Base-by-base conservation (phyloP, 805 yeast genomes). In the Allodekkera sacchari region DNA sequence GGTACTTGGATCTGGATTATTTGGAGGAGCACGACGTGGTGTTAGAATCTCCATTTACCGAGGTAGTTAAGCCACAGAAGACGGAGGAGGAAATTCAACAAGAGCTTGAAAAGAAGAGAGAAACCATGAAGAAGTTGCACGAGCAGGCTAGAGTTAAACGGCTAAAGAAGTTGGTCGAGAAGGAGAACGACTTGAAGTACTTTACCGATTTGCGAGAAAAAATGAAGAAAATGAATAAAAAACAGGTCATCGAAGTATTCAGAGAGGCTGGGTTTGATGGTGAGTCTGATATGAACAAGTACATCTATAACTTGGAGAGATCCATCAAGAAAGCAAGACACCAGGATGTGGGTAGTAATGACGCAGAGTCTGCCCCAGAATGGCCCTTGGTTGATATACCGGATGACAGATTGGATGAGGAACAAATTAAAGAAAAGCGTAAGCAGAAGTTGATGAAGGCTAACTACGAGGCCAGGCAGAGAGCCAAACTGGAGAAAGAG, bases 131-230 rank as follows among this genome's bases (percentile, higher is more conserved):
- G 41, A 67, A 94, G 42, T 64, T 94, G 39, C 97, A 92, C 57
- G 94, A 84, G 47, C 96, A 87, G 55, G 96, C 96, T 0, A 87
- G 80, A 45, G 80, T 77, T 47, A 79, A 77, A 42, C 64, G 98
- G 34, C 54, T 76, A 7, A 96, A 89, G 50, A 87, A 83, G 47
- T 57, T 84, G 28, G 64, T 74, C 11, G 85, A 85, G 52, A 81
- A 83, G 42, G 87, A 87, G 44, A 76, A 81, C 43, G 96, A 89
- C 47, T 72, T 64, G 41, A 77, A 68, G 28, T 85, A 88, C 52
- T 85, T 78, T 47, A 59, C 72, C 1, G 65, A 66, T 17, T 57
- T 88, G 27, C 69, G 65, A 44, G 71, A 64, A 18, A 69, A 71
- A 35, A 52, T 83, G 32, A 56, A 55, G 19, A 61, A 52, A 10